Percentiles rank a stretch among this genome's conserved stretches.
Evolutionary conservation across 2,329 filamentous ascomycete species (phyloP).

Genomic region (Claviceps sp.): DNA sequence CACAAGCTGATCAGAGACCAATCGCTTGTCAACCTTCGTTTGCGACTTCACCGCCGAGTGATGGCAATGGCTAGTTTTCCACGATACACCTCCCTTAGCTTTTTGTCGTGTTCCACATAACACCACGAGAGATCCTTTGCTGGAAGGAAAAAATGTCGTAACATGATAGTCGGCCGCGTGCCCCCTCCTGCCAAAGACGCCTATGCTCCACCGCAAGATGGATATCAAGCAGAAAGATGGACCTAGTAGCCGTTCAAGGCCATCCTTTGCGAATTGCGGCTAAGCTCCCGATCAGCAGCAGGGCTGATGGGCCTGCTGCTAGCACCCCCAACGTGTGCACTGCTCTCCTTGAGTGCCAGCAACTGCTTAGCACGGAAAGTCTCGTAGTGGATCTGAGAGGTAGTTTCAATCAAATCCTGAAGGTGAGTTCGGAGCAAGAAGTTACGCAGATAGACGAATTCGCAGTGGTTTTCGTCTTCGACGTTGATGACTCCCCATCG

Average conservation of each 20-base stretch:
- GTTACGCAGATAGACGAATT: slow-evolving; percentile 96
- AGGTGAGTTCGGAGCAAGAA: slow-evolving; percentile 97
- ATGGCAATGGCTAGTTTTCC: slow-evolving; percentile 8
- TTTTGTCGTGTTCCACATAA: slow-evolving; percentile 15
- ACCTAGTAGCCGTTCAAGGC: slow-evolving; percentile 96
- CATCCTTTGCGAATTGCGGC: slow-evolving; percentile 92
- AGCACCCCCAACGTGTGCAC: slow-evolving; percentile 62
- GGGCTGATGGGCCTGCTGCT: slow-evolving; percentile 86
- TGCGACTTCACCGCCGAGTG: slow-evolving; percentile 9
- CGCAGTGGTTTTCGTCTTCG: slow-evolving; percentile 98
- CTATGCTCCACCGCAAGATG: slow-evolving; percentile 19
- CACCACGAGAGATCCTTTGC: slow-evolving; percentile 16
- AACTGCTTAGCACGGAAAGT: slow-evolving; percentile 99
- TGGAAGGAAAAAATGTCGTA: slow-evolving; percentile 12
- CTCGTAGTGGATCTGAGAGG: slow-evolving; percentile 99
- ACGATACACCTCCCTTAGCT: slow-evolving; percentile 12
- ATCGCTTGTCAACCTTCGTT: slow-evolving; percentile 4
- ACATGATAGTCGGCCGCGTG: slow-evolving; percentile 10
- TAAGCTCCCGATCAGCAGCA: slow-evolving; percentile 85
- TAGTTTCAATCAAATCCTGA: slow-evolving; percentile 97
- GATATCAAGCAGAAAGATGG: slow-evolving; percentile 16
- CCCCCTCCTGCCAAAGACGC: slow-evolving; percentile 17
- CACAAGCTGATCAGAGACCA: slow-evolving; percentile 9
- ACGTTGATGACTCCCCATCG: slow-evolving; percentile 99
- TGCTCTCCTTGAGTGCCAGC: slow-evolving; percentile 95